Evolutionary conservation across 768 basidiomycete species (phyloP).

Genomic region (Leccinum variicolor): DNA sequence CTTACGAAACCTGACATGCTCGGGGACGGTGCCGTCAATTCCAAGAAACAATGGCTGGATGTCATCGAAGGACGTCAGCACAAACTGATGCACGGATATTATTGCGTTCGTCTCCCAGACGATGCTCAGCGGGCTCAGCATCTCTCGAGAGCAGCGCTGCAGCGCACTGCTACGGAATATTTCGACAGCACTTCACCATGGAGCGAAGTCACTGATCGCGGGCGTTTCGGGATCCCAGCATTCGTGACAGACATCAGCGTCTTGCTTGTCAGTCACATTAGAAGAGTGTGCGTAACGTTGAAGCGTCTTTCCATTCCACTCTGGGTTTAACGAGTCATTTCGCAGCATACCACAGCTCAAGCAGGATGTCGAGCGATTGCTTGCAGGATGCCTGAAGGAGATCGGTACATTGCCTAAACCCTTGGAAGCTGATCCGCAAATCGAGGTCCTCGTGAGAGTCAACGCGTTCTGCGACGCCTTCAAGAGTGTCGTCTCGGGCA

Average conservation of each 20-base stretch:
- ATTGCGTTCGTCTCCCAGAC: slow-evolving; percentile 62
- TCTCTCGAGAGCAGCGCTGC: slow-evolving; percentile 36
- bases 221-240: slow-evolving; percentile 52
- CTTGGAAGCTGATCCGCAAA: slow-evolving; percentile 37
- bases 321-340: not conserved
- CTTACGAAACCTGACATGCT: slow-evolving; percentile 70
- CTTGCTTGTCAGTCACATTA: slow-evolving; percentile 52
- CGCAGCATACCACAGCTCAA: slow-evolving; percentile 48
- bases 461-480: slow-evolving; percentile 44
- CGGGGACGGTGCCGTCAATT: slow-evolving; percentile 37
- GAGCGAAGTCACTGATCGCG: slow-evolving; percentile 41
- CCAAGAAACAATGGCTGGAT: slow-evolving; percentile 45
- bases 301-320: not conserved
- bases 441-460: slow-evolving; percentile 44
- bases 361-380: slow-evolving; percentile 36
- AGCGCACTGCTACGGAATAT: slow-evolving; percentile 38
- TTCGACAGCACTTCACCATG: slow-evolving; percentile 52
- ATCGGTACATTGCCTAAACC: slow-evolving; percentile 40
- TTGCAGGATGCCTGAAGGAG: slow-evolving; percentile 33
- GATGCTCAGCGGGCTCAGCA: slow-evolving; percentile 47
- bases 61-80: slow-evolving; percentile 48
- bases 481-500: slow-evolving; percentile 31
- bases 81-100: slow-evolving; percentile 54
- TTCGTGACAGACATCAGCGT: slow-evolving; percentile 51
- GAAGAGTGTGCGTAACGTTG: slow-evolving; percentile 41